A percentile compares a stretch with the other conserved stretches of the same genome.
phyloP scores from a whole-genome alignment of 176 grass and related monocot species.

The Pontederia crassipes region DNA sequence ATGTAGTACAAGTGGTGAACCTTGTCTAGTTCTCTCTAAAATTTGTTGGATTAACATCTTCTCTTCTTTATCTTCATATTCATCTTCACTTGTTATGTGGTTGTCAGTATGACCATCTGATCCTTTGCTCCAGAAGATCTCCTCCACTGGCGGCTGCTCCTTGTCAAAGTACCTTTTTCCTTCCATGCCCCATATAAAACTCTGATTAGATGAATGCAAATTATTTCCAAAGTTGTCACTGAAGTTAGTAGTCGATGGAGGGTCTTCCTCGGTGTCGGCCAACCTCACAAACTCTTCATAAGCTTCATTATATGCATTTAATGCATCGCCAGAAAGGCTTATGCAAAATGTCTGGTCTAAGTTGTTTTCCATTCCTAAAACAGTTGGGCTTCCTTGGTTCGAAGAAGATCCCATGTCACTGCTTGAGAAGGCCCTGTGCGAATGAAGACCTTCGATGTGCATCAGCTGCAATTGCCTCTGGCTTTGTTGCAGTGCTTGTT shows the following conservation, averaged over 20 bases:
- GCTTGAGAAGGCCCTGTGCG: slow-evolving; percentile 49
- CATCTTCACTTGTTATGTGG: slow-evolving; percentile 12
- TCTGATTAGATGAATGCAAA: slow-evolving; percentile 28
- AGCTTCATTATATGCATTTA: slow-evolving; percentile 77
- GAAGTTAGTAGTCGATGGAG: slow-evolving; percentile 30
- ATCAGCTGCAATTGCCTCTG: slow-evolving; percentile 43
- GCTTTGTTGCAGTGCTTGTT: slow-evolving; percentile 46
- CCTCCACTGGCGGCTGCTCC: slow-evolving; percentile 8
- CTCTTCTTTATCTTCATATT: slow-evolving; percentile 32
- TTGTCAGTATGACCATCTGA: slow-evolving; percentile 19
- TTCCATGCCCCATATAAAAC: slow-evolving; percentile 45
- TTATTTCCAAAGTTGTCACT: slow-evolving; percentile 28
- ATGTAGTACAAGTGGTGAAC: slow-evolving; percentile 62
- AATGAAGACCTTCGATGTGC: slow-evolving; percentile 32
- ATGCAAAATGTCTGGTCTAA: slow-evolving; percentile 48
- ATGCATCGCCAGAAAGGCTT: slow-evolving; percentile 65
- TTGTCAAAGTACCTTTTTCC: slow-evolving; percentile 14
- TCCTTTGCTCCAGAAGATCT: slow-evolving; percentile 6
- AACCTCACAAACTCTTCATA: slow-evolving; percentile 70
- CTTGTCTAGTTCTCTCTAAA: slow-evolving; percentile 85
- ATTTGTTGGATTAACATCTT: slow-evolving; percentile 66
- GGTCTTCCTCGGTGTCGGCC: slow-evolving; percentile 17
- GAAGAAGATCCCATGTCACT: slow-evolving; percentile 62
- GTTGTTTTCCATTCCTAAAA: slow-evolving; percentile 26
- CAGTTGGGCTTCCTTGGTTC: slow-evolving; percentile 48